phyloP scores from a whole-genome alignment of 1,284 basidiomycete genomes.

The Pseudozyma flocculosa region DNA sequence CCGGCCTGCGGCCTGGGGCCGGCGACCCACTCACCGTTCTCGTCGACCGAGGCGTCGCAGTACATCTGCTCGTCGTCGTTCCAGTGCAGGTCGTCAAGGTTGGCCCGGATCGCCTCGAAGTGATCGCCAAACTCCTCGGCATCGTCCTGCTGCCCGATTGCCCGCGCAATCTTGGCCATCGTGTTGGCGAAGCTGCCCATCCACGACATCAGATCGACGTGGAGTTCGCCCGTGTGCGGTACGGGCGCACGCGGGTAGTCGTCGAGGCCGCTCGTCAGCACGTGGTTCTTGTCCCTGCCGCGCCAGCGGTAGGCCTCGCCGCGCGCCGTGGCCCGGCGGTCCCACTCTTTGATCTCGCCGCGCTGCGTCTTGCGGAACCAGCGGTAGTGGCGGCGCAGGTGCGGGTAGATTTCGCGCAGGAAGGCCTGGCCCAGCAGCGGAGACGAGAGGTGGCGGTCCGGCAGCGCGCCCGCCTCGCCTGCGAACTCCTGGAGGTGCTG shows the following conservation, averaged over 20 bases:
- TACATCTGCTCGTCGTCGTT: slow-evolving; percentile 84
- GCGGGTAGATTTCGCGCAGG: slow-evolving; percentile 76
- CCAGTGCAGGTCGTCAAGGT: slow-evolving; percentile 93
- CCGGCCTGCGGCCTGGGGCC: too few relatives aligned
- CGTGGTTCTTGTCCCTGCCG: slow-evolving; percentile 80
- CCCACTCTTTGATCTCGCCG: slow-evolving; percentile 81
- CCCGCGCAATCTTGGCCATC: slow-evolving; percentile 47
- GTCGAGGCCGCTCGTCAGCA: slow-evolving; percentile 89
- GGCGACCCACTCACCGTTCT: slow-evolving; percentile 71
- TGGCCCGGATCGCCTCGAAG: slow-evolving; percentile 75
- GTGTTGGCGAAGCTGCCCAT: slow-evolving; percentile 71
- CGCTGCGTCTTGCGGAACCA: slow-evolving; percentile 93
- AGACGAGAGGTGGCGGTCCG: slow-evolving; percentile 22
- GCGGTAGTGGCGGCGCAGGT: slow-evolving; percentile 83
- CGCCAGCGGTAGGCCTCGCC: slow-evolving; percentile 91
- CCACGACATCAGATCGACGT: slow-evolving; percentile 89
- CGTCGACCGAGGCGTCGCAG: slow-evolving; percentile 81
- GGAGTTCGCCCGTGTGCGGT: slow-evolving; percentile 85
- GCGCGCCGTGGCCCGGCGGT: slow-evolving; percentile 74
- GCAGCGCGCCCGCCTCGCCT: slow-evolving; percentile 13
- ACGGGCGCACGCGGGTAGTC: slow-evolving; percentile 82
- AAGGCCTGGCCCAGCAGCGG: slow-evolving; percentile 66
- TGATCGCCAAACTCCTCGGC: slow-evolving; percentile 72
- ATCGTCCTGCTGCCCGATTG: slow-evolving; percentile 77
- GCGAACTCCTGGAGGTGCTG: slow-evolving; percentile 9